A percentile compares a stretch with the other conserved stretches of the same genome.
These are phyloP conservation scores for Yamadazyma diospyri DNA, from an alignment of 1,139 yeast genomes.

Conservation along the genomic window DNA sequence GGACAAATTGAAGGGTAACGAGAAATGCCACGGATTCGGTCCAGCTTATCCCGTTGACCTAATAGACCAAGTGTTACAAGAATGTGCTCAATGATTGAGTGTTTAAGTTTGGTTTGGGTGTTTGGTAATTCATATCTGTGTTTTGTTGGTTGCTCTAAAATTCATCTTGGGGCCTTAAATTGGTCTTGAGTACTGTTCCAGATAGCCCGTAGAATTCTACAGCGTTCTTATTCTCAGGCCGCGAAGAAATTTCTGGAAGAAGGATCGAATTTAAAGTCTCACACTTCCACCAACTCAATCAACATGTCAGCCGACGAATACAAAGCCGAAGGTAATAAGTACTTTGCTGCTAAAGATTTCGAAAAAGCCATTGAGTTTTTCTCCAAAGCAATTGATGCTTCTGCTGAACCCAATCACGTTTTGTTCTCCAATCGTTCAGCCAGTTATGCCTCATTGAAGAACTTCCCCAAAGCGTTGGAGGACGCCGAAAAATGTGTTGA, in stretches of 20 bases:
- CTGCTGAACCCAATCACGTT: slow-evolving; percentile 81
- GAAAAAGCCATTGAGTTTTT: slow-evolving; percentile 75
- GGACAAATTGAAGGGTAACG: slow-evolving; percentile 58
- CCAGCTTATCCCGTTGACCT: slow-evolving; percentile 64
- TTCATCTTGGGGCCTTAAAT: background rate
- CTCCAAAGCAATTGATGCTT: slow-evolving; percentile 84
- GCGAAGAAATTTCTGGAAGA: slow-evolving; percentile 6
- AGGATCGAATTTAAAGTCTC: slow-evolving; percentile 1
- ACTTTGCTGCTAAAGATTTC: slow-evolving; percentile 84
- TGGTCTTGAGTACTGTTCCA: background rate
- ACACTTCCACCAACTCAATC: background rate
- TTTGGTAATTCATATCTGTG: slow-evolving; percentile 3
- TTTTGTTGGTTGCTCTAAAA: background rate
- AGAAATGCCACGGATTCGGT: slow-evolving; percentile 78
- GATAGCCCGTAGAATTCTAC: too few species aligned
- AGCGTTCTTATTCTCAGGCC: too few species aligned
- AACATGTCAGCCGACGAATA: slow-evolving; percentile 64
- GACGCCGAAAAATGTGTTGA: slow-evolving; percentile 84
- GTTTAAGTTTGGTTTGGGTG: background rate
- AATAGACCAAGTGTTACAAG: slow-evolving; percentile 37
- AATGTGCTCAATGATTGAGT: slow-evolving; percentile 6
- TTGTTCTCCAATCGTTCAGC: slow-evolving; percentile 94
- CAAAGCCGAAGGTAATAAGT: slow-evolving; percentile 86
- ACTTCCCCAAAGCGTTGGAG: slow-evolving; percentile 67
- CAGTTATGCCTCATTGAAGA: slow-evolving; percentile 73